A percentile compares a stretch with the other conserved stretches of the same genome.
These are phyloP conservation scores for Flaveria ramosissima DNA, from an alignment of 129 eudicot genomes.

Conservation along the genomic window DNA sequence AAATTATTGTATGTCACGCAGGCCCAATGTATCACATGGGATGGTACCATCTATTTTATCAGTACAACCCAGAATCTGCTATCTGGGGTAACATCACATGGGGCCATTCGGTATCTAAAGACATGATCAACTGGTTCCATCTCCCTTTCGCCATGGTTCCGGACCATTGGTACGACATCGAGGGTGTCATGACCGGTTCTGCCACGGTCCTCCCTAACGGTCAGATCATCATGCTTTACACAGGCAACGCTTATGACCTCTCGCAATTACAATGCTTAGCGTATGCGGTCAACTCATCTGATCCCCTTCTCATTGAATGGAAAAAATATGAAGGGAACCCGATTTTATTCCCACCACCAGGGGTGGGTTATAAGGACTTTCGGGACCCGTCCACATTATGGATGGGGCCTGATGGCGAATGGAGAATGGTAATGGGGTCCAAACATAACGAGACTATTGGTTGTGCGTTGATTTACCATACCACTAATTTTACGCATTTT, in stretches of 20 bases:
- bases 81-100: constrained; percentile 96
- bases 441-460: constrained; percentile 67
- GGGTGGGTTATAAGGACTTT: constrained; percentile 63
- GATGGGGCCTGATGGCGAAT: constrained; percentile 71
- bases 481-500: constrained; percentile 60
- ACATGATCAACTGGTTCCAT: constrained; percentile 75
- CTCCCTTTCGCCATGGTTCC: constrained; percentile 91
- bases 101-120: constrained; percentile 90
- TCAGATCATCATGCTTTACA: constrained; percentile 75
- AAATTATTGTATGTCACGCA: constrained; percentile 28
- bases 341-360: constrained; percentile 77
- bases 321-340: constrained; percentile 75
- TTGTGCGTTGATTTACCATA: constrained; percentile 63
- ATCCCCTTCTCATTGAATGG: constrained; percentile 86
- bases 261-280: constrained; percentile 81
- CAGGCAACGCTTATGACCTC: constrained; percentile 62
- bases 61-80: constrained; percentile 91
- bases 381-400: constrained; percentile 91
- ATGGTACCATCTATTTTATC: constrained; percentile 92
- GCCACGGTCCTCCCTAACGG: constrained; percentile 87
- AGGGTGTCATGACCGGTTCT: constrained; percentile 92
- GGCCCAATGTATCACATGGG: constrained; percentile 92
- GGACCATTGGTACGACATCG: constrained; percentile 80
- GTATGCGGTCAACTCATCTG: constrained; percentile 77
- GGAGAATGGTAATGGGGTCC: constrained; percentile 72